These are phyloP conservation scores for Trichoderma sp. DNA, from an alignment of 2,329 filamentous ascomycete species.

Conservation along the genomic window DNA sequence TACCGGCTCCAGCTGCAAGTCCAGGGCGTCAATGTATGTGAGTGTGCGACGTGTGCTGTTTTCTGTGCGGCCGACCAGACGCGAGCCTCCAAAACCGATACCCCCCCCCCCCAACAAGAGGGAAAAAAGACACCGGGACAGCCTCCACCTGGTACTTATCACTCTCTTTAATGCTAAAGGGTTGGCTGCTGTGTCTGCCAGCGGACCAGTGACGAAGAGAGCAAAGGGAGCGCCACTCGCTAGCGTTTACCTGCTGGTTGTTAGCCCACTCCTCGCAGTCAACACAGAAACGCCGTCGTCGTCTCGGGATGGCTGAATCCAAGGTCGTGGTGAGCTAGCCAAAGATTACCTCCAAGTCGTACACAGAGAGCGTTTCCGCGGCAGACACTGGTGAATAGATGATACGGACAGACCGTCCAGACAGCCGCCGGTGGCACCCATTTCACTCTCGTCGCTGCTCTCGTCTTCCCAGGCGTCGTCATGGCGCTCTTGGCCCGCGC, in stretches of 20 bases:
- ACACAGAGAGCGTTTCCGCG: not conserved
- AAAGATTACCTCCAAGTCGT: not conserved
- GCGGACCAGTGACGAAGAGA: not conserved
- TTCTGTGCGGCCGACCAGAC: not conserved
- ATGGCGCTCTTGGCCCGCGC: slow-evolving; percentile 30
- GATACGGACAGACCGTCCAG: not conserved
- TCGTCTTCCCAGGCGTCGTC: slow-evolving; percentile 19
- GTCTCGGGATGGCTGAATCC: slow-evolving; percentile 2
- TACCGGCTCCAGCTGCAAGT: not conserved
- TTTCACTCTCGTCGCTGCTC: slow-evolving; percentile 19
- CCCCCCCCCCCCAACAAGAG: not conserved
- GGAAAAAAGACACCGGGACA: not conserved
- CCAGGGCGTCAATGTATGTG: not conserved
- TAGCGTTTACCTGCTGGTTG: slow-evolving; percentile 2
- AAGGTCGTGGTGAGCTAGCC: not conserved
- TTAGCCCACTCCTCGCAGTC: not conserved
- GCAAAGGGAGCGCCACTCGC: slow-evolving; percentile 5
- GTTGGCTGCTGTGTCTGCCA: slow-evolving; percentile 12
- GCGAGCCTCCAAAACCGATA: not conserved
- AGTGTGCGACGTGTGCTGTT: not conserved
- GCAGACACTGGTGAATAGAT: not conserved
- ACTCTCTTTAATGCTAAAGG: not conserved
- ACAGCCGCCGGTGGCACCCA: not conserved
- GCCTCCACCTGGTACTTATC: not conserved
- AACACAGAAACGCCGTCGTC: not conserved